phyloP scores from a whole-genome alignment of 169 alveolate genomes.

The Cryptosporidium viatorum region DNA sequence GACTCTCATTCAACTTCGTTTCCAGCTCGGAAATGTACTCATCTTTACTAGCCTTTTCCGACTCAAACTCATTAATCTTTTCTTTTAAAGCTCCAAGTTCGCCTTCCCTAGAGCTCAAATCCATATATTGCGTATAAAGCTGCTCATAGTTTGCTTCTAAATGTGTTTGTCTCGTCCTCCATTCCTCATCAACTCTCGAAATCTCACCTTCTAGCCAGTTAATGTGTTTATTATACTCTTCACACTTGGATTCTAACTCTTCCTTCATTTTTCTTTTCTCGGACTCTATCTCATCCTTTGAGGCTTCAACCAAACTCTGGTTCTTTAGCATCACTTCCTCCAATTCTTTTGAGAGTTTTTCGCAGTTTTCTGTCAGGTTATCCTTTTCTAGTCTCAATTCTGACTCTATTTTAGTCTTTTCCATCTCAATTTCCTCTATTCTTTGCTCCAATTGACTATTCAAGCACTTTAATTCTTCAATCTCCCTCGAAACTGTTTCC shows the following conservation, averaged over 20 bases:
- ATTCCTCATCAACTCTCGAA: constrained; percentile 46
- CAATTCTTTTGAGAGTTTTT: constrained; percentile 4
- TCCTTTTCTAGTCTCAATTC: constrained; percentile 8
- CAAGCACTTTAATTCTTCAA: constrained; percentile 13
- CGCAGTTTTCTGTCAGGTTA: neutral
- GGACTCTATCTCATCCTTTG: constrained; percentile 4
- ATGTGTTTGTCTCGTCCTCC: constrained; percentile 52
- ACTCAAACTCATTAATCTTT: constrained; percentile 3
- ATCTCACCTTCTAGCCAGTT: constrained; percentile 11
- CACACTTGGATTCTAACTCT: neutral
- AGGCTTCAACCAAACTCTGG: neutral
- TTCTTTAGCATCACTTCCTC: neutral
- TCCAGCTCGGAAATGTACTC: constrained; percentile 3
- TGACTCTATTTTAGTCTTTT: neutral
- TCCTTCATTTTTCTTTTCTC: neutral
- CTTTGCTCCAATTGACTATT: neutral
- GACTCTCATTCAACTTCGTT: neutral
- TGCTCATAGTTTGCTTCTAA: constrained; percentile 52
- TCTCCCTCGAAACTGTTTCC: neutral
- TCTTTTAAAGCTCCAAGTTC: constrained; percentile 6
- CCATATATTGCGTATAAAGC: constrained; percentile 40
- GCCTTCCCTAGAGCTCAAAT: constrained; percentile 10
- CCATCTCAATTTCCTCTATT: neutral
- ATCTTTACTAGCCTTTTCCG: neutral
- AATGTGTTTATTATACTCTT: constrained; percentile 20